Conservation (phyloP, 2,329 filamentous ascomycete species). For the Magnaporthiopsis poae region DNA sequence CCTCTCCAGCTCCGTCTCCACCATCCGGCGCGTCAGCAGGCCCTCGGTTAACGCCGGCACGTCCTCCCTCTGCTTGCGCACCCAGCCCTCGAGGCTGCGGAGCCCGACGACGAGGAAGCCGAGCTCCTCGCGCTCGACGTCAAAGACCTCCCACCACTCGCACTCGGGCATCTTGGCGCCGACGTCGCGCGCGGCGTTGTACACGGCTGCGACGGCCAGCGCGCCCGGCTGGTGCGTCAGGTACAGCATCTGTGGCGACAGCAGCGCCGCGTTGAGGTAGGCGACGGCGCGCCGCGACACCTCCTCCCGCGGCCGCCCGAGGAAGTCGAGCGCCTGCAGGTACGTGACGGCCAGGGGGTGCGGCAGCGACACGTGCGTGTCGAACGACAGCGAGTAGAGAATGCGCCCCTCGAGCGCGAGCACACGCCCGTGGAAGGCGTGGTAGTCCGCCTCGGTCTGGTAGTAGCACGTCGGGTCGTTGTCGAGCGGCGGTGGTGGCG, state of each 20-base stretch:
- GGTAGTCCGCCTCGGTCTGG: constrained; percentile 64
- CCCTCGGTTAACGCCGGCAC: constrained; percentile 37
- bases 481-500: constrained; percentile 18
- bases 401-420: constrained; percentile 69
- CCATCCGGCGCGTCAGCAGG: constrained; percentile 47
- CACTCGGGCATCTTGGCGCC: constrained; percentile 69
- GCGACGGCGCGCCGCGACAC: constrained; percentile 59
- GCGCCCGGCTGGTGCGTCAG: constrained; percentile 82
- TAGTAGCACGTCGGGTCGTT: constrained; percentile 50
- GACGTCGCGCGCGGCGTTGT: constrained; percentile 71
- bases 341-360: constrained; percentile 85
- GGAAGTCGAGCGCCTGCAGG: constrained; percentile 73
- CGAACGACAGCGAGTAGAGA: constrained; percentile 66
- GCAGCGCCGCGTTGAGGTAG: constrained; percentile 74
- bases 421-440: constrained; percentile 52
- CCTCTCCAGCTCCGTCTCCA: constrained; percentile 51
- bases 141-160: constrained; percentile 97
- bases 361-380: constrained; percentile 75
- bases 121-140: constrained; percentile 86
- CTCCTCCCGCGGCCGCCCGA: constrained; percentile 31
- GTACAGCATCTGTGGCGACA: constrained; percentile 83
- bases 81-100: constrained; percentile 66
- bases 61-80: constrained; percentile 46
- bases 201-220: constrained; percentile 79
- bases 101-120: constrained; percentile 85